These are phyloP conservation scores for Phytophthora syringae DNA, from an alignment of 352 stramenopile species.

Conservation along the genomic window DNA sequence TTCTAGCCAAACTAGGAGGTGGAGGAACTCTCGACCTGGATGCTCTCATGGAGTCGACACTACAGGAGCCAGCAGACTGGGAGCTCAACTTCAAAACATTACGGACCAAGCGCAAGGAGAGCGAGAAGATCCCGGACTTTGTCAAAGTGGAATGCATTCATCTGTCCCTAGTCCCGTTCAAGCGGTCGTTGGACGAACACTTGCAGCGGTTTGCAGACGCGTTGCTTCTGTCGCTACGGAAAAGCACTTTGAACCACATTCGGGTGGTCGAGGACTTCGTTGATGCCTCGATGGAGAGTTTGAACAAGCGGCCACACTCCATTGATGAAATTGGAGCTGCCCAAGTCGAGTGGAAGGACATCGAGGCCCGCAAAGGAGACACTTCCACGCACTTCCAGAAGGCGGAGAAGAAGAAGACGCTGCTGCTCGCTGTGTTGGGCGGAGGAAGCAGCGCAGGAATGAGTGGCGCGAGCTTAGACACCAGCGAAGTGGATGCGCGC, in stretches of 20 bases:
- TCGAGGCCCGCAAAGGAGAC: slow-evolving; percentile 66
- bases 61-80: slow-evolving; percentile 80
- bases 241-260: slow-evolving; percentile 81
- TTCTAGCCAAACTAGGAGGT: slow-evolving; percentile 55
- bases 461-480: slow-evolving; percentile 63
- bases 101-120: slow-evolving; percentile 91
- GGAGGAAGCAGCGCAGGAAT: slow-evolving; percentile 38
- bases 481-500: slow-evolving; percentile 75
- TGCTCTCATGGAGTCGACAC: slow-evolving; percentile 74
- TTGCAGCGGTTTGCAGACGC: slow-evolving; percentile 88
- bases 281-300: slow-evolving; percentile 85
- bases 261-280: slow-evolving; percentile 91
- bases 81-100: slow-evolving; percentile 93
- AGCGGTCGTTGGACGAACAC: slow-evolving; percentile 86
- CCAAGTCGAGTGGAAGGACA: slow-evolving; percentile 92
- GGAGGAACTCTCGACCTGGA: slow-evolving; percentile 73
- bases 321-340: slow-evolving; percentile 93
- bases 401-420: slow-evolving; percentile 85
- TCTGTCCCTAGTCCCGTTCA: slow-evolving; percentile 90
- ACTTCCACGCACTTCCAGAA: slow-evolving; percentile 70
- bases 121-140: slow-evolving; percentile 92
- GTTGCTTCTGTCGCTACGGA: slow-evolving; percentile 85
- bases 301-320: slow-evolving; percentile 89
- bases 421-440: slow-evolving; percentile 69
- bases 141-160: slow-evolving; percentile 92